Percentiles rank a stretch among this genome's conserved stretches.
phyloP scores from a whole-genome alignment of 148 eudicot species.

The Polygonum aviculare region DNA sequence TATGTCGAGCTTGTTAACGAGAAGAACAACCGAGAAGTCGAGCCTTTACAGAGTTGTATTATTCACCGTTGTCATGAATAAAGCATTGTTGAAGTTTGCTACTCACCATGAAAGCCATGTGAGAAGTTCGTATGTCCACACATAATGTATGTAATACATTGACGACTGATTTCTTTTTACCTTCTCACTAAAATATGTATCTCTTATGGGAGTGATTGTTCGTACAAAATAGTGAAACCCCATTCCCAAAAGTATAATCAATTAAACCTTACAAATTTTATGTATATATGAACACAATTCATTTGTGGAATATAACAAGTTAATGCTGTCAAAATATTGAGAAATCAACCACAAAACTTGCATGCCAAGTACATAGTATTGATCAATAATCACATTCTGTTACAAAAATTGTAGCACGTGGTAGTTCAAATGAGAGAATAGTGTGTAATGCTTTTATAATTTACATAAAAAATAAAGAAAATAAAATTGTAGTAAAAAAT shows the following conservation, averaged over 20 bases:
- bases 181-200: no score
- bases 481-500: not conserved
- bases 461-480: not conserved
- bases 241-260: no score
- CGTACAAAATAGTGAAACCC: no score
- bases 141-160: no score
- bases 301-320: not conserved
- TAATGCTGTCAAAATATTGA: not conserved
- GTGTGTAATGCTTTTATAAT: not conserved
- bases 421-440: no score
- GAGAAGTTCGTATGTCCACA: not conserved
- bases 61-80: slow-evolving; percentile 2
- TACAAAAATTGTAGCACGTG: no score
- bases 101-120: not conserved
- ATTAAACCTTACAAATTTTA: no score
- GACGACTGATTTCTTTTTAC: no score
- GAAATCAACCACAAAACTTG: not conserved
- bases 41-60: slow-evolving; percentile 4
- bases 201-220: no score
- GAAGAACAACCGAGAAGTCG: slow-evolving; percentile 3
- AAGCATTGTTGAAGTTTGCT: slow-evolving; percentile 2
- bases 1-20: not conserved
- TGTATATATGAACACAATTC: not conserved
- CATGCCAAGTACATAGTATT: not conserved
- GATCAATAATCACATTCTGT: not conserved